Evolutionary conservation across 495 filamentous ascomycete genomes (phyloP).

Genomic region (Penicillium flavigenum): DNA sequence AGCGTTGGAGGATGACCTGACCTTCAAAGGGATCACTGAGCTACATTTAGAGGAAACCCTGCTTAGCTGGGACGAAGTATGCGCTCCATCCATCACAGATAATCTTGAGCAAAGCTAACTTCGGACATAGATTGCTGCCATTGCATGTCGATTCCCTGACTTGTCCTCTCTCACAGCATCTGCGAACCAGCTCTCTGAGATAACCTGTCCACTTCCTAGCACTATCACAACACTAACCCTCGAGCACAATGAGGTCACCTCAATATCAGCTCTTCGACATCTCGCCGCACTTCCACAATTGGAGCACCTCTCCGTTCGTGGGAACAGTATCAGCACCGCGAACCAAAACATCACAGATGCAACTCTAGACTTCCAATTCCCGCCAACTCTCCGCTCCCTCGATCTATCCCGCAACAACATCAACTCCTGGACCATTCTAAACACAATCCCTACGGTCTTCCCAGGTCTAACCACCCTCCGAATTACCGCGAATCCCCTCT

Average conservation of each 20-base stretch:
- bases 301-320: constrained; percentile 45
- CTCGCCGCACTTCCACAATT: constrained; percentile 61
- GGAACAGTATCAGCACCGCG: constrained; percentile 44
- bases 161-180: constrained; percentile 59
- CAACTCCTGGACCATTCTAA: constrained; percentile 66
- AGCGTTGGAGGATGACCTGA: constrained; percentile 37
- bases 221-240: constrained; percentile 63
- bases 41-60: constrained; percentile 73
- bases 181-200: constrained; percentile 48
- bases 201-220: constrained; percentile 38
- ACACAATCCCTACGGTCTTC: constrained; percentile 61
- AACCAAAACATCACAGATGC: constrained; percentile 21
- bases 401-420: constrained; percentile 81
- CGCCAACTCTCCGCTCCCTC: constrained; percentile 53
- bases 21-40: constrained; percentile 59
- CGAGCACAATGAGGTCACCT: constrained; percentile 71
- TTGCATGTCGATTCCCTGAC: constrained; percentile 54
- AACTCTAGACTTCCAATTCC: constrained; percentile 38
- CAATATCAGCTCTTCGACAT: constrained; percentile 55
- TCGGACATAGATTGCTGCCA: constrained; percentile 35
- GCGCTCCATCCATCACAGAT: constrained; percentile 3
- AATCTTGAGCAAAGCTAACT: constrained; percentile 11
- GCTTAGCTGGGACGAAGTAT: constrained; percentile 69
- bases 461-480: constrained; percentile 67
- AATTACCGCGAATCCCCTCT: constrained; percentile 81